Conservation (phyloP, 352 stramenopile genomes). For the Globisporangium middletonii region DNA sequence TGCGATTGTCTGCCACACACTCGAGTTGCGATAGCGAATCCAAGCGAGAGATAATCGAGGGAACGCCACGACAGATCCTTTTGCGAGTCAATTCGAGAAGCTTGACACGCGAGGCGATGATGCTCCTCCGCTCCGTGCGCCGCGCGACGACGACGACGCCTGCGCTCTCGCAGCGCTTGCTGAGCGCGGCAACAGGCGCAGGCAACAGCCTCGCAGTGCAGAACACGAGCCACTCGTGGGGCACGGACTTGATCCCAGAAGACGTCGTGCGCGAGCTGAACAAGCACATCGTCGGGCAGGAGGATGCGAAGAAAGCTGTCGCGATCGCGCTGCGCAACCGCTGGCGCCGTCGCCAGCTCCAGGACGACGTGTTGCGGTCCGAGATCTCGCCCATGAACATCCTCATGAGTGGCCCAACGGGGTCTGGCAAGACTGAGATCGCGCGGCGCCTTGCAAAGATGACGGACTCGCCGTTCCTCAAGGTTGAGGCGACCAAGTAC, state of each 20-base stretch:
- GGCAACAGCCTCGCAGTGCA: constrained; percentile 8
- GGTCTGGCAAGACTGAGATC: constrained; percentile 98
- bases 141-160: background rate
- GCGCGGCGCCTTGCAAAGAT: constrained; percentile 96
- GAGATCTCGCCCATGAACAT: constrained; percentile 99
- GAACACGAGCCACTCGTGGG: constrained; percentile 13
- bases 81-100: background rate
- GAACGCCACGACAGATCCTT: background rate
- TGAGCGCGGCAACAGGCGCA: background rate
- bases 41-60: background rate
- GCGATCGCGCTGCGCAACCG: constrained; percentile 98
- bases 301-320: constrained; percentile 96
- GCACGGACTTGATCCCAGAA: constrained; percentile 69
- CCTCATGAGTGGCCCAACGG: constrained; percentile 98
- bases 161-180: background rate
- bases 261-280: constrained; percentile 93
- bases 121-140: background rate
- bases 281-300: constrained; percentile 96
- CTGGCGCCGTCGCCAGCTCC: constrained; percentile 94
- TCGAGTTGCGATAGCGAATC: background rate
- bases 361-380: constrained; percentile 68
- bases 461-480: constrained; percentile 97
- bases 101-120: background rate
- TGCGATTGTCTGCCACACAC: no score
- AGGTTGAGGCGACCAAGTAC: constrained; percentile 98